Conservation (phyloP, 805 yeast species). For the Yarrowia sp. region DNA sequence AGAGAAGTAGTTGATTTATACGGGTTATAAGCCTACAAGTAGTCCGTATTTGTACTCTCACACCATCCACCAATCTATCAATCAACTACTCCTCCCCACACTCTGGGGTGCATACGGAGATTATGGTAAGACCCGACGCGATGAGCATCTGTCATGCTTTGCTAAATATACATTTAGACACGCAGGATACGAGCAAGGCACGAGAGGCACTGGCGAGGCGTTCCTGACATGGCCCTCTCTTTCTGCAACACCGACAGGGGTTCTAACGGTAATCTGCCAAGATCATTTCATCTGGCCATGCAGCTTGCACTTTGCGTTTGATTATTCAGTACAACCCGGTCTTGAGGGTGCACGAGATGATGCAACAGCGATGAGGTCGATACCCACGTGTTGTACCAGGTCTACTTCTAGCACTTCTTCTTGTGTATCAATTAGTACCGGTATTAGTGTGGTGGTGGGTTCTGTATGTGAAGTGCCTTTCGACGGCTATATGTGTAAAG, state of each 20-base stretch:
- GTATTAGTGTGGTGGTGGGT: not conserved
- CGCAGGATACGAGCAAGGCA: conserved; percentile 3
- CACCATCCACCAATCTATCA: no score
- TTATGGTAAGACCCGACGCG: not conserved
- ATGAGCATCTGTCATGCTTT: not conserved
- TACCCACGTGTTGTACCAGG: no score
- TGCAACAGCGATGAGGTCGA: no score
- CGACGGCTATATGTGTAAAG: not conserved
- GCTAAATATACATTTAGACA: conserved; percentile 7
- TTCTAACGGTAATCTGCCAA: not conserved
- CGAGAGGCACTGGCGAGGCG: not conserved
- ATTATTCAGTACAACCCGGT: not conserved
- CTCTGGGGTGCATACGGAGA: no score
- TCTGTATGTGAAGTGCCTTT: not conserved
- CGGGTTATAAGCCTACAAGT: no score
- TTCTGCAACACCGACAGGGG: not conserved
- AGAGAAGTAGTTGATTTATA: no score
- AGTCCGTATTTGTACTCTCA: no score
- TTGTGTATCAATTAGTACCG: no score
- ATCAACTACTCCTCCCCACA: not conserved
- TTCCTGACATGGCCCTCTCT: not conserved
- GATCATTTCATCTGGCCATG: conserved; percentile 2
- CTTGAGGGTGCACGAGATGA: no score
- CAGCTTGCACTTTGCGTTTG: not conserved
- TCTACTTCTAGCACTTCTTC: no score